Conservation (phyloP, 768 basidiomycete species). For the Dentipellis fragilis region DNA sequence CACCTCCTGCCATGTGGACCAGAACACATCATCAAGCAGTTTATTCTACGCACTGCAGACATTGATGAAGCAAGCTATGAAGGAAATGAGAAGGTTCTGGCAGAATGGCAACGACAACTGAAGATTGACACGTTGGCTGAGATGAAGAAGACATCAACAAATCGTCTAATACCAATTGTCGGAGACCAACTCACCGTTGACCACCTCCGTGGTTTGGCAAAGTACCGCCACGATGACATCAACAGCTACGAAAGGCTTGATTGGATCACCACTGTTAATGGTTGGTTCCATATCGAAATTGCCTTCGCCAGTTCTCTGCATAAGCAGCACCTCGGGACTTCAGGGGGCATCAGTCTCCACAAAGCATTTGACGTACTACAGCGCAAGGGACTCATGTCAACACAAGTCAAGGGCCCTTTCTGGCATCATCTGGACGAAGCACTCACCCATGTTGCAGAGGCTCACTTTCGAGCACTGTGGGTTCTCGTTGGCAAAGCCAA, state of each 20-base stretch:
- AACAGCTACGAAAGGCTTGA: constrained; percentile 13
- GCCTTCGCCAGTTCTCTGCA: neutral
- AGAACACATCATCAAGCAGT: constrained; percentile 22
- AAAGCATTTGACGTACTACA: constrained; percentile 4
- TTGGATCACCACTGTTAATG: constrained; percentile 4
- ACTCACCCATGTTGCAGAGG: constrained; percentile 2
- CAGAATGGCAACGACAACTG: constrained; percentile 24
- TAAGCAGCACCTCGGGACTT: neutral
- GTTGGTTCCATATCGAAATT: constrained; percentile 1
- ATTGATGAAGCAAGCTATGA: constrained; percentile 32
- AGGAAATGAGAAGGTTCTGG: constrained; percentile 22
- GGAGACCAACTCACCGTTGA: constrained; percentile 21
- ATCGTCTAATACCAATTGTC: constrained; percentile 15
- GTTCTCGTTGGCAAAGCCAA: neutral
- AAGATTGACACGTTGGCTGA: constrained; percentile 13
- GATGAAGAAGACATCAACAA: constrained; percentile 3
- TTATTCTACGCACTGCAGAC: constrained; percentile 24
- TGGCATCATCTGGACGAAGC: constrained; percentile 5
- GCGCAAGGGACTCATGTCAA: constrained; percentile 6
- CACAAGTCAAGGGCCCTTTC: constrained; percentile 5
- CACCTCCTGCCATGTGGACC: constrained; percentile 19
- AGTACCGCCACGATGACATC: constrained; percentile 6
- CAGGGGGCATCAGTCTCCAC: neutral
- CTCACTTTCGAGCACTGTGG: constrained; percentile 5
- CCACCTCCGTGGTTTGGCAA: constrained; percentile 9